Evolutionary conservation across 768 basidiomycete genomes (phyloP), one percentile per base, ranked within the genome.

Genomic region (Podaxis pistillaris): DNA sequence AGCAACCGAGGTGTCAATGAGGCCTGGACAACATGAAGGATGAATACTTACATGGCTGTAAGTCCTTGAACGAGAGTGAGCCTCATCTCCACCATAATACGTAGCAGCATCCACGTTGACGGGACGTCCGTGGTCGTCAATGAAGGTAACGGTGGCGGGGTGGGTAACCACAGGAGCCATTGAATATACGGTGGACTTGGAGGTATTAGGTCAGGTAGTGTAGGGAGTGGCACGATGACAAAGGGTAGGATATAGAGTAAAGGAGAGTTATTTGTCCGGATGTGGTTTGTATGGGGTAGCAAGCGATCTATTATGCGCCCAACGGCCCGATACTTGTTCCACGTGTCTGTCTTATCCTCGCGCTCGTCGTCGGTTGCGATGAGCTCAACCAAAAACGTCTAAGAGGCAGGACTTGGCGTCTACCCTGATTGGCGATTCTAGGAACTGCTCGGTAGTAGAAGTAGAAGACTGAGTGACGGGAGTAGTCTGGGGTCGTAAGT

Each of bases 41-140:
- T 51, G 28, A 41, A 33, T 63, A 36, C 88, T 67, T 76, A 95
- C 94, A 64, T 86, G 86, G 66, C 93, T 94, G 74, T 94, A 97
- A 0, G 94, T 96, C 70, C 94, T 82, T 17, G 90, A 87, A 67
- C 94, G 89, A 72, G 87, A 86, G 74, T 87, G 89, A 3, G 87
- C 81, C 70, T 96, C 90, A 49, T 81, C 83, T 19, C 88, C 87
- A 47, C 91, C 91, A 67, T 96, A 96, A 77, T 95, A 95, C 8
- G 86, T 84, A 24, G 86, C 82, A 8, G 93, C 86, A 58, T 96
- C 93, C 56, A 81, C 79, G 67, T 91, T 78, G 59, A 83, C 81
- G 4, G 80, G 69, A 28, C 75, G 71, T 19, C 79, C 73, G 19
- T 76, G 76, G 61, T 92, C 89, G 66, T 90, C 90, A 66, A 88